Conservation (phyloP, 2,329 filamentous ascomycete species). For the Epichloe bromicola region DNA sequence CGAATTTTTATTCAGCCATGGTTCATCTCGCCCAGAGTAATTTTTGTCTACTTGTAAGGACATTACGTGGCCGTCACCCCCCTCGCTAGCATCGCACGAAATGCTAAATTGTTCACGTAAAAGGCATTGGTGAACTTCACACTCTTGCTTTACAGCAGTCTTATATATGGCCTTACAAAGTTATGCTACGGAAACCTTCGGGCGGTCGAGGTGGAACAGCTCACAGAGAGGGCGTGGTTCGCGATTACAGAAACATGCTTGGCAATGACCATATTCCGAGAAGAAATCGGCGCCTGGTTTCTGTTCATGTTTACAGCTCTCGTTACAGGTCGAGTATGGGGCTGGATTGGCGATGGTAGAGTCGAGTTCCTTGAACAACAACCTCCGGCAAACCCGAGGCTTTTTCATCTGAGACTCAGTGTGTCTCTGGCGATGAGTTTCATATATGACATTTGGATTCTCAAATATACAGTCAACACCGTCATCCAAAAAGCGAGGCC, state of each 20-base stretch:
- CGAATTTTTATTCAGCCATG: constrained; percentile 97
- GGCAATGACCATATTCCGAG: constrained; percentile 96
- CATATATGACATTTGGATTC: constrained; percentile 65
- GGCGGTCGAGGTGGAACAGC: constrained; percentile 88
- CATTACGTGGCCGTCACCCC: constrained; percentile 2
- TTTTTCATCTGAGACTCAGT: constrained; percentile 77
- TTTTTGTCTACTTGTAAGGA: constrained; percentile 73
- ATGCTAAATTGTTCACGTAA: background rate
- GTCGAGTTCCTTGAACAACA: constrained; percentile 94
- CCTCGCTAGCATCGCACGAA: background rate
- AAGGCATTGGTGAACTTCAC: constrained; percentile 86
- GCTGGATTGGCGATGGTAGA: constrained; percentile 91
- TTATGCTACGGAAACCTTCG: constrained; percentile 83
- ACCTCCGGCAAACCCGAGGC: constrained; percentile 71
- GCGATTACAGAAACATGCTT: constrained; percentile 93
- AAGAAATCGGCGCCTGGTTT: constrained; percentile 90
- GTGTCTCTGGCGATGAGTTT: constrained; percentile 69
- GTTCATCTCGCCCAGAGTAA: constrained; percentile 96
- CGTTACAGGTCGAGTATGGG: constrained; percentile 92
- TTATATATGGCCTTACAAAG: constrained; percentile 79
- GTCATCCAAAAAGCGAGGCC: constrained; percentile 82
- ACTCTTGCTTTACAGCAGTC: constrained; percentile 64
- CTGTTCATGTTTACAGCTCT: constrained; percentile 91
- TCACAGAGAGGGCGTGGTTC: constrained; percentile 97
- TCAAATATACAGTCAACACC: constrained; percentile 67